These are phyloP conservation scores for Penicillium salamii DNA, from an alignment of 495 filamentous ascomycete species.

Conservation along the genomic window DNA sequence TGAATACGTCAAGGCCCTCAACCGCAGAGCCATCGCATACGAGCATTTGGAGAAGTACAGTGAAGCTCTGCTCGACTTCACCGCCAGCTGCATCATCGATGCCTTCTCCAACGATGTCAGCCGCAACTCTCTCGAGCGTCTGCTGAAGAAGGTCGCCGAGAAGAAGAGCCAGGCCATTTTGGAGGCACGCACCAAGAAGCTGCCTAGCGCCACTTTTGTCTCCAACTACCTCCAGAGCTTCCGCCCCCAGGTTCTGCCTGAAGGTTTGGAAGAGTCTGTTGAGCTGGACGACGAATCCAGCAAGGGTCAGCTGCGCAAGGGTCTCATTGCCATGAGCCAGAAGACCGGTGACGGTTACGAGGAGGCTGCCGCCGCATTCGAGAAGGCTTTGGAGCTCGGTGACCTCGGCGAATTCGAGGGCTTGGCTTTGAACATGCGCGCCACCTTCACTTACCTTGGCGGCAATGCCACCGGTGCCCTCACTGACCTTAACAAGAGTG, in stretches of 20 bases:
- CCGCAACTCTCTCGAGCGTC: constrained; percentile 83
- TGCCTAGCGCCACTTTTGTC: constrained; percentile 93
- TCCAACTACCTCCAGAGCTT: constrained; percentile 99
- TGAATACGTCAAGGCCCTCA: constrained; percentile 96
- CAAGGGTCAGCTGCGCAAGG: constrained; percentile 78
- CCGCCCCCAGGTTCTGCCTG: constrained; percentile 72
- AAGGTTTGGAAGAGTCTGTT: constrained; percentile 74
- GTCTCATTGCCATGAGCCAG: constrained; percentile 73
- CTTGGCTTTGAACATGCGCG: constrained; percentile 91
- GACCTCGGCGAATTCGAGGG: constrained; percentile 79
- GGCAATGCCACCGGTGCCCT: constrained; percentile 83
- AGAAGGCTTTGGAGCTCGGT: constrained; percentile 77
- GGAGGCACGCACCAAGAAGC: constrained; percentile 69
- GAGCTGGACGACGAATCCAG: constrained; percentile 77
- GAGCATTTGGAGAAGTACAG: constrained; percentile 88
- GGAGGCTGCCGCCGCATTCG: constrained; percentile 78
- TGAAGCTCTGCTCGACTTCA: constrained; percentile 95
- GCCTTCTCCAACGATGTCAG: constrained; percentile 85
- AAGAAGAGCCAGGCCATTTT: constrained; percentile 86
- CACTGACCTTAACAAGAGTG: constrained; percentile 81
- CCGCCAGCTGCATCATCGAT: constrained; percentile 98
- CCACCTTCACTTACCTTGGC: constrained; percentile 89
- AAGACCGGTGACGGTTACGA: constrained; percentile 89
- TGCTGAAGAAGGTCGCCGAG: constrained; percentile 97
- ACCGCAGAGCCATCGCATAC: constrained; percentile 92